Evolutionary conservation across 139 green algal species (phyloP).

Genomic region (Chlorella vulgaris): DNA sequence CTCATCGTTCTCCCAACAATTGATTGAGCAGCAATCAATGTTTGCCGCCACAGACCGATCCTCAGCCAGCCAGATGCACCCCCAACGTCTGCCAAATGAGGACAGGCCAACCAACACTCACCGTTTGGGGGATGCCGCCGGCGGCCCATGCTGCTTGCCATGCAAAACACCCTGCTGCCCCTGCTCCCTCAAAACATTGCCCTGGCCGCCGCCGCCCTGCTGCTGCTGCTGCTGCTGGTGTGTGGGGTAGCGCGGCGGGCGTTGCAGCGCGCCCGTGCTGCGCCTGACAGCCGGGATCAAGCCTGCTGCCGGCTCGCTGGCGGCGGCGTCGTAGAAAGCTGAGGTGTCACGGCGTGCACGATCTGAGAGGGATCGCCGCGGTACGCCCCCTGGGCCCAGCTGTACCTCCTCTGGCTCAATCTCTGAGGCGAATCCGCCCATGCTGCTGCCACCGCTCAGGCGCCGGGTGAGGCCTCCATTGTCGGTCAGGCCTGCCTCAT

Average conservation of each 20-base stretch:
- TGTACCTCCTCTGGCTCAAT: background rate
- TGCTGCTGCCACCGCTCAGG: conserved; percentile 8
- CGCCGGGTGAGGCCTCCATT: background rate
- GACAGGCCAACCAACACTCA: background rate
- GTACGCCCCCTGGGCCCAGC: background rate
- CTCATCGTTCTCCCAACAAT: too few species aligned
- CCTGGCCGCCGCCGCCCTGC: background rate
- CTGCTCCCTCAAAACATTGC: too few species aligned
- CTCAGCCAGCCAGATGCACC: background rate
- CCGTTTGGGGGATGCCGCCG: background rate
- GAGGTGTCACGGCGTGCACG: background rate
- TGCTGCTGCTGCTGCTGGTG: background rate
- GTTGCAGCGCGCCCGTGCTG: background rate
- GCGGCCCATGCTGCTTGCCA: background rate
- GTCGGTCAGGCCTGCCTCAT: background rate
- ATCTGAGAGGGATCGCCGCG: background rate
- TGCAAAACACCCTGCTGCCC: too few species aligned
- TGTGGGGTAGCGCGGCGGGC: conserved; percentile 25
- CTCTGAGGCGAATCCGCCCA: conserved; percentile 19
- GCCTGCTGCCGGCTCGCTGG: background rate
- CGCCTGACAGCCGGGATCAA: conserved; percentile 19
- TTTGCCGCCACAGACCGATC: background rate
- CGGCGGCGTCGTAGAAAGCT: background rate
- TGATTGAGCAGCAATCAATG: background rate
- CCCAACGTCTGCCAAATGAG: background rate